Percentiles rank a stretch among this genome's conserved stretches.
These are phyloP conservation scores for Pichia terricola DNA, from an alignment of 1,139 yeast genomes.

Conservation along the genomic window DNA sequence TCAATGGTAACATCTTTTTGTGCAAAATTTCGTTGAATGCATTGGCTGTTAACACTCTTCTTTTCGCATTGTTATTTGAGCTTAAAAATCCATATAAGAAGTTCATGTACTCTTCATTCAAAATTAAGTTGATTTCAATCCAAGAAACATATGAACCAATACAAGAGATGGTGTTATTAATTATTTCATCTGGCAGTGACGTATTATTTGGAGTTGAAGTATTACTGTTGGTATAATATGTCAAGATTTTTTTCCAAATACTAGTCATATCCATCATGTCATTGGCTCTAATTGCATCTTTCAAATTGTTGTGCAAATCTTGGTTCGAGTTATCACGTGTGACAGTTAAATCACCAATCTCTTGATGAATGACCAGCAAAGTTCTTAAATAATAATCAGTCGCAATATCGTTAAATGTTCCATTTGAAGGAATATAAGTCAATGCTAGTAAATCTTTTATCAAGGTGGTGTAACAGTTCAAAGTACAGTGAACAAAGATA, in stretches of 20 bases:
- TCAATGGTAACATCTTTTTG: constrained; percentile 87
- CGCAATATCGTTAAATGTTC: constrained; percentile 36
- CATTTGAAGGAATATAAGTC: constrained; percentile 22
- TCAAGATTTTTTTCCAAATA: constrained; percentile 60
- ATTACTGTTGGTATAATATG: constrained; percentile 21
- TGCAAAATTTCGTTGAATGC: constrained; percentile 74
- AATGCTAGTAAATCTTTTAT: constrained; percentile 53
- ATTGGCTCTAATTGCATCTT: constrained; percentile 69
- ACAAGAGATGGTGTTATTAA: constrained; percentile 52
- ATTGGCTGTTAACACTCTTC: constrained; percentile 53
- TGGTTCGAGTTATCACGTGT: constrained; percentile 52
- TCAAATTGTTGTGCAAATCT: constrained; percentile 60
- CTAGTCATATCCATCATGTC: constrained; percentile 64
- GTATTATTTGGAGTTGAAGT: constrained; percentile 8
- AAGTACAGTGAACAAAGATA: constrained; percentile 60
- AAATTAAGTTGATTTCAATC: constrained; percentile 83
- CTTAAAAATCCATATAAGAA: constrained; percentile 56
- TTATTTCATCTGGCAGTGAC: constrained; percentile 34
- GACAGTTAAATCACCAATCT: constrained; percentile 87
- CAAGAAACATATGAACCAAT: constrained; percentile 87
- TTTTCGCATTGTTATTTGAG: constrained; percentile 26
- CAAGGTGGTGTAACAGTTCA: constrained; percentile 53
- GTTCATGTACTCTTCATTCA: constrained; percentile 55
- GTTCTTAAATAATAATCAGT: constrained; percentile 73
- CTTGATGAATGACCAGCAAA: constrained; percentile 69